phyloP scores from a whole-genome alignment of 2,329 filamentous ascomycete genomes.

The Rhytidhysteron rufulum region DNA sequence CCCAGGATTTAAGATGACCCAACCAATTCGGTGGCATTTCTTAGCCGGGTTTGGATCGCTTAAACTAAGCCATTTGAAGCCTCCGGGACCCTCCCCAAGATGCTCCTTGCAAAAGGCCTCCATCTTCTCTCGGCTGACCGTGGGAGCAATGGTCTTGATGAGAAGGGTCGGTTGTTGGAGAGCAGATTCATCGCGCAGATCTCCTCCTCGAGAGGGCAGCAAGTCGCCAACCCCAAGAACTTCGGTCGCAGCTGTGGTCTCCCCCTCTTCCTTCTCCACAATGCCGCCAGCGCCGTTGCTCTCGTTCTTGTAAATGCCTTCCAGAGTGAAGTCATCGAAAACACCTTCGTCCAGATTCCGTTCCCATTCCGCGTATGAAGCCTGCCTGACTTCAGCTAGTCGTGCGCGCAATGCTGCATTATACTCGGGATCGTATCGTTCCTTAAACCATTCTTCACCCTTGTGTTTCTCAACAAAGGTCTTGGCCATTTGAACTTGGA shows the following conservation, averaged over 20 bases:
- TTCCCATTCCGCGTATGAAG: constrained; percentile 82
- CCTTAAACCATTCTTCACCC: constrained; percentile 95
- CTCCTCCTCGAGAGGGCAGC: constrained; percentile 75
- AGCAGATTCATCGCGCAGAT: constrained; percentile 83
- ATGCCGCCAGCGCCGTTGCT: constrained; percentile 81
- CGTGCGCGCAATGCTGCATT: constrained; percentile 70
- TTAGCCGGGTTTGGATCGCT: constrained; percentile 97
- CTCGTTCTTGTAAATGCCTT: constrained; percentile 90
- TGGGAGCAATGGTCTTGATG: constrained; percentile 97
- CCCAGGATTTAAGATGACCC: constrained; percentile 90
- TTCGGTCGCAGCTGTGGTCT: constrained; percentile 86
- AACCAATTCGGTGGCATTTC: constrained; percentile 94
- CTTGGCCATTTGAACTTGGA: constrained; percentile 73
- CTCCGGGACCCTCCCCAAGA: constrained; percentile 83
- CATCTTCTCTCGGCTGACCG: constrained; percentile 88
- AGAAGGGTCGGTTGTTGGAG: constrained; percentile 88
- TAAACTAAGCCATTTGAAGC: constrained; percentile 92
- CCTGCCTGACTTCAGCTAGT: constrained; percentile 74
- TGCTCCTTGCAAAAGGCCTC: constrained; percentile 94
- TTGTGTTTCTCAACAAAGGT: constrained; percentile 90
- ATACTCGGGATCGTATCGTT: constrained; percentile 84
- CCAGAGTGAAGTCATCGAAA: constrained; percentile 92
- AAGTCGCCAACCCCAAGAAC: constrained; percentile 90
- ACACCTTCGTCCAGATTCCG: constrained; percentile 77
- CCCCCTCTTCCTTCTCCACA: constrained; percentile 92